phyloP scores from a whole-genome alignment of 2,329 filamentous ascomycete genomes.

The Knufia fluminis region DNA sequence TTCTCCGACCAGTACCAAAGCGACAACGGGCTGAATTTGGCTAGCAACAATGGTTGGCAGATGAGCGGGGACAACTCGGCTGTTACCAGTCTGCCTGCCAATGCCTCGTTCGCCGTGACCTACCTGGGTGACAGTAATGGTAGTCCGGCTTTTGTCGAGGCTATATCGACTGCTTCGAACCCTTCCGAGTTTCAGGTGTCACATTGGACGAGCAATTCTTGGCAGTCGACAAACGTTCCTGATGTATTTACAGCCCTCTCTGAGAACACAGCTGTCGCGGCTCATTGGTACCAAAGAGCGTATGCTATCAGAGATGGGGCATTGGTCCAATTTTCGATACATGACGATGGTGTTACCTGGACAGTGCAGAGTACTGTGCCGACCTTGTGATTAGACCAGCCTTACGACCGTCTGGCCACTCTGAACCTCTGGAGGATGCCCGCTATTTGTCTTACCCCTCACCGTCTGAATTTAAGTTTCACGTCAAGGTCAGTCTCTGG shows the following conservation, averaged over 20 bases:
- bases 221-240: constrained; percentile 8
- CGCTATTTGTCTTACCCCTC: too few species aligned
- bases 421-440: too few species aligned
- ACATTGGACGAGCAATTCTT: background rate
- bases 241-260: constrained; percentile 12
- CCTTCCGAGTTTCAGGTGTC: background rate
- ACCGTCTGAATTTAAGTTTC: too few species aligned
- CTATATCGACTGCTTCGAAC: background rate
- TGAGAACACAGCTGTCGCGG: background rate
- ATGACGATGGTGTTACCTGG: background rate
- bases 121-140: background rate
- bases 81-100: background rate
- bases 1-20: background rate
- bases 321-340: background rate
- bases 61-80: background rate
- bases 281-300: background rate
- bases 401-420: too few species aligned
- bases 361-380: background rate
- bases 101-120: background rate
- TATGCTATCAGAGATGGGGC: background rate
- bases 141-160: background rate
- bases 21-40: background rate
- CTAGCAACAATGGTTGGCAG: background rate
- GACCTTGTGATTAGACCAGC: too few species aligned
- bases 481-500: too few species aligned